Percentiles rank a stretch among this genome's conserved stretches.
Conservation (phyloP, 768 basidiomycete genomes). For the Lactarius trivialis region DNA sequence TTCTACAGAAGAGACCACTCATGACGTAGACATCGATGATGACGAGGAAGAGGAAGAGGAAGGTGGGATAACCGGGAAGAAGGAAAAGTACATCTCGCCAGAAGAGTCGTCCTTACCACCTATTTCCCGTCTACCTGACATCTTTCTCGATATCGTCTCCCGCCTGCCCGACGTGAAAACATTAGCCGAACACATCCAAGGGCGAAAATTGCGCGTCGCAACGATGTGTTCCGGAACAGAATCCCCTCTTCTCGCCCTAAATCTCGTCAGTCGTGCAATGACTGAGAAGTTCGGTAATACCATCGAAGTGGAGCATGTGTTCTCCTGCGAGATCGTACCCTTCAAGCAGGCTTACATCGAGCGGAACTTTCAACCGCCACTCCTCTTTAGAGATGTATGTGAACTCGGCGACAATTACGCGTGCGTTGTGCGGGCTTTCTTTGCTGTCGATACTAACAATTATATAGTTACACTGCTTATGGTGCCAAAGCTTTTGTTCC, state of each 20-base stretch:
- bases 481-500: constrained; percentile 81
- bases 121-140: constrained; percentile 60
- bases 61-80: constrained; percentile 29
- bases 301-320: constrained; percentile 82
- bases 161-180: constrained; percentile 58
- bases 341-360: constrained; percentile 98
- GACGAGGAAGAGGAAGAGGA: constrained; percentile 27
- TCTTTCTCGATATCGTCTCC: constrained; percentile 69
- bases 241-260: constrained; percentile 85
- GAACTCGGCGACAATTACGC: constrained; percentile 76
- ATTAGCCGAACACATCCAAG: constrained; percentile 59
- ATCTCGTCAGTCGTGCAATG: constrained; percentile 73
- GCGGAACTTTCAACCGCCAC: constrained; percentile 87
- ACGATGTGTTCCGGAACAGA: constrained; percentile 99
- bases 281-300: constrained; percentile 55
- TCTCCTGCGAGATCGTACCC: constrained; percentile 95
- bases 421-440: constrained; percentile 37
- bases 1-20: not conserved
- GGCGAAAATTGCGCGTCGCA: constrained; percentile 84
- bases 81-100: constrained; percentile 37
- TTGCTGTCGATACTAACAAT: constrained; percentile 2
- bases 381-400: constrained; percentile 90
- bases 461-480: constrained; percentile 78
- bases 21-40: constrained; percentile 2
- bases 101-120: constrained; percentile 71